Conservation (phyloP, 2,329 filamentous ascomycete species). For the Aspergillus sp. region DNA sequence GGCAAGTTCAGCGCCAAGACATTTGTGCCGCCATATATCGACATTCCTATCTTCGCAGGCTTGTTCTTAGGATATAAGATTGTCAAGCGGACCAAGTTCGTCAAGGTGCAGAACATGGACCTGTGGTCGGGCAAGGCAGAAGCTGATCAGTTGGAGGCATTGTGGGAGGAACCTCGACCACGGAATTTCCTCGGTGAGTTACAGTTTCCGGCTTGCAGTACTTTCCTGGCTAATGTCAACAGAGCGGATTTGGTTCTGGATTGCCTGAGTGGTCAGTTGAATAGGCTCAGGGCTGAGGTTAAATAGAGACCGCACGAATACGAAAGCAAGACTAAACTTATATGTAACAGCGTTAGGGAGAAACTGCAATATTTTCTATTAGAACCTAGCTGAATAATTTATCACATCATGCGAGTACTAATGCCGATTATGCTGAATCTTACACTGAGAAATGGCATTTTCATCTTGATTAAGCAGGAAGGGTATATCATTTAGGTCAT, state of each 20-base stretch:
- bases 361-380: no score
- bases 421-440: no score
- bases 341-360: no score
- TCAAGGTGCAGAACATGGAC: slow-evolving; percentile 30
- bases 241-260: slow-evolving; percentile 38
- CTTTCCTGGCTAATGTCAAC: background rate
- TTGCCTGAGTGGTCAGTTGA: slow-evolving; percentile 10
- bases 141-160: slow-evolving; percentile 22
- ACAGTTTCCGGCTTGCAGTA: background rate
- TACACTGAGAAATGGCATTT: no score
- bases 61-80: slow-evolving; percentile 46
- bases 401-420: no score
- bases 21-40: slow-evolving; percentile 57
- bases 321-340: no score
- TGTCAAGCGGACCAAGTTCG: slow-evolving; percentile 34
- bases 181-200: slow-evolving; percentile 28
- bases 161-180: slow-evolving; percentile 32
- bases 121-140: slow-evolving; percentile 26
- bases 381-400: no score
- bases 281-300: no score
- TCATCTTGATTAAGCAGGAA: no score
- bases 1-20: slow-evolving; percentile 54
- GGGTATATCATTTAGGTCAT: no score
- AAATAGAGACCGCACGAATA: no score
- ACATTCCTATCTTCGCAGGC: slow-evolving; percentile 55